These are phyloP conservation scores for Umbellularia californica DNA, from an alignment of 164 flowering plant genomes.

Conservation along the genomic window DNA sequence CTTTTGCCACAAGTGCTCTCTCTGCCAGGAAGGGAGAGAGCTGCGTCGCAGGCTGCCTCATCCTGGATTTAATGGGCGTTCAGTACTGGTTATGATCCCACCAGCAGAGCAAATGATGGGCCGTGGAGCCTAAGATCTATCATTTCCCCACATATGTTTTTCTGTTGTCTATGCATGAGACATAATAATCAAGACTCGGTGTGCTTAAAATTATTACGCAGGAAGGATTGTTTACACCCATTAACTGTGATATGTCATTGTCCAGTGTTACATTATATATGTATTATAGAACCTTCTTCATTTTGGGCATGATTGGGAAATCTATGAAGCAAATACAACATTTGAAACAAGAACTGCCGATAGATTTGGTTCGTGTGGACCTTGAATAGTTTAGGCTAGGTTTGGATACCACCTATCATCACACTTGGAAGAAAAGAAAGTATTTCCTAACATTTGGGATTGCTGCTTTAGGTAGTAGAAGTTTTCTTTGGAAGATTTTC, in stretches of 20 bases:
- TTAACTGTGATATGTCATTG: neutral
- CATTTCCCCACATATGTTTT: neutral
- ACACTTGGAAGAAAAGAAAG: too few relatives aligned
- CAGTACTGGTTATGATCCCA: constrained; percentile 71
- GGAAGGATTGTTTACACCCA: neutral
- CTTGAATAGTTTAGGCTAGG: neutral
- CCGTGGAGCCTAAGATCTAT: constrained; percentile 27
- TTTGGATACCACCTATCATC: too few relatives aligned
- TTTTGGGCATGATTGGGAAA: neutral
- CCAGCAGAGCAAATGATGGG: constrained; percentile 81
- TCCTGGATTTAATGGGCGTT: constrained; percentile 68
- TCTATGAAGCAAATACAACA: neutral
- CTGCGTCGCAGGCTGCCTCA: constrained; percentile 85
- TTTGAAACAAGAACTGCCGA: neutral
- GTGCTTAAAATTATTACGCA: neutral
- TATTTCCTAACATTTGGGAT: too few relatives aligned
- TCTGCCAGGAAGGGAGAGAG: constrained; percentile 96
- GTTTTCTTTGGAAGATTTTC: too few relatives aligned
- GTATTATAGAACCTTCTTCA: neutral
- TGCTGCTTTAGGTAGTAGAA: too few relatives aligned
- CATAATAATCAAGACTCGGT: neutral
- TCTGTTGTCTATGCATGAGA: neutral
- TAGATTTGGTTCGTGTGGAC: neutral
- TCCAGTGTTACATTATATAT: neutral
- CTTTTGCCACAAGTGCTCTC: constrained; percentile 74